Conservation (phyloP, 2,329 filamentous ascomycete species). For the Ascochyta clinopodiicola region DNA sequence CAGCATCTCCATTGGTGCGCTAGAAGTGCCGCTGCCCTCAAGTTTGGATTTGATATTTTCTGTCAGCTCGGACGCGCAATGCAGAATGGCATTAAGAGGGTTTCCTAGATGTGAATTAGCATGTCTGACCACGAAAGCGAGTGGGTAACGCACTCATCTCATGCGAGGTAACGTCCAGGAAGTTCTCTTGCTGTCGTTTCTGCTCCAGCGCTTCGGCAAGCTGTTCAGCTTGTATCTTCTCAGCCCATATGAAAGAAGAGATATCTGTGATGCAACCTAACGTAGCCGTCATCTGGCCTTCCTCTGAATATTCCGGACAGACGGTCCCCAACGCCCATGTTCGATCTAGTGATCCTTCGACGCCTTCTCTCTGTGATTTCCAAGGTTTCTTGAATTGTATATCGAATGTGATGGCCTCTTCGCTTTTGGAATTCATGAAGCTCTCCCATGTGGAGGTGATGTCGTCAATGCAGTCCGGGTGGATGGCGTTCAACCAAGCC, state of each 20-base stretch:
- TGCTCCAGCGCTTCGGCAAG: slow-evolving; percentile 80
- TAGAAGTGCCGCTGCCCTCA: slow-evolving; percentile 51
- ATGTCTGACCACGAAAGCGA: fast-evolving
- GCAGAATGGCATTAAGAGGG: slow-evolving; percentile 73
- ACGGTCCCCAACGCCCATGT: slow-evolving; percentile 79
- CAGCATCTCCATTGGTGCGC: slow-evolving; percentile 59
- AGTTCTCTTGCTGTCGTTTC: slow-evolving; percentile 79
- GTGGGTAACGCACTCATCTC: slow-evolving; percentile 63
- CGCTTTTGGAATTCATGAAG: slow-evolving; percentile 3
- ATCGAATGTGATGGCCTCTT: slow-evolving; percentile 67
- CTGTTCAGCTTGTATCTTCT: slow-evolving; percentile 75
- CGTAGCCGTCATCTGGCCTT: slow-evolving; percentile 71
- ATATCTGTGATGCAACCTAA: slow-evolving; percentile 85
- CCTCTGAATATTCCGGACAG: slow-evolving; percentile 70
- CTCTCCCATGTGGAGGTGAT: slow-evolving; percentile 1
- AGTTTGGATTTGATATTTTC: slow-evolving; percentile 69
- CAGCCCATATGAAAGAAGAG: slow-evolving; percentile 82
- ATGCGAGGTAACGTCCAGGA: slow-evolving; percentile 77
- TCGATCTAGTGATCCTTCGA: slow-evolving; percentile 62
- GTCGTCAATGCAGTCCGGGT: slow-evolving; percentile 60
- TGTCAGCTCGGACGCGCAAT: slow-evolving; percentile 62
- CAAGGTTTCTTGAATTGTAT: slow-evolving; percentile 75
- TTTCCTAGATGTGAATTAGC: slow-evolving; percentile 52
- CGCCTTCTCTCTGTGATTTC: slow-evolving; percentile 54
- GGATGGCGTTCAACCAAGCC: slow-evolving; percentile 74